Base-by-base conservation (phyloP, 495 filamentous ascomycete genomes). In the Penicillium longicatenatum region DNA sequence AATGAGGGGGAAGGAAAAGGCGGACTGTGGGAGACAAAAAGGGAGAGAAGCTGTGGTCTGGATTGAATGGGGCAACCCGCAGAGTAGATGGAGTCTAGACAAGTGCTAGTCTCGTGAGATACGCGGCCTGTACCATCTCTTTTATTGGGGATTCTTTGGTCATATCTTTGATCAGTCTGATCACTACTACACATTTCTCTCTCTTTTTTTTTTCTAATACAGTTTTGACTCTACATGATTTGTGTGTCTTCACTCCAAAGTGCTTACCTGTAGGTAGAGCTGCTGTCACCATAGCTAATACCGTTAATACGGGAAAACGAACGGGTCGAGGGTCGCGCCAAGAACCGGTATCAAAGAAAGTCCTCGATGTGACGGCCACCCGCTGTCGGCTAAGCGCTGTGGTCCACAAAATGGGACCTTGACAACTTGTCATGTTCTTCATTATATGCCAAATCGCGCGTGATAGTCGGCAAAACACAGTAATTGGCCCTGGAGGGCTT, bases 21-120 rank as follows among this genome's bases (percentile, higher is more conserved):
- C 31, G 50, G 44, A 54, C 16, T 39, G 37, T 39, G 63, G 57
- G 55, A 64, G 61, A 61, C 57, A 52, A 65, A 68, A 63, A 65
- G 62, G 58, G 59, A 63, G 55, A 48, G 63, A 61, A 61, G 61
- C 65, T 70, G 68, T 65, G 59, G 60, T 67, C 59, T 61, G 66
- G 62, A 62, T 61, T 67, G 61, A 64, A 67, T 65, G 65, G 62
- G 63, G 62, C 65, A 67, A 66, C 59, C 64, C 61, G 65, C 65
- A 67, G 61, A 65, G 63, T 47, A 53, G 47, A 60, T 51, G 54
- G 57, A 67, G 66, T 66, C 68, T 71, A 67, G 63, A 67, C 46
- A 55, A 39, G 48, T 51, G 46, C 46, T 49, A 49, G 41, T 54
- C 39, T 55, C 21, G 21, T 48, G 53, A 54, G n/a, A 54, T 43